A percentile compares a stretch with the other conserved stretches of the same genome.
These are phyloP conservation scores for Umbelopsis sp. DNA, from an alignment of 192 early-diverging fungal species.

Conservation along the genomic window DNA sequence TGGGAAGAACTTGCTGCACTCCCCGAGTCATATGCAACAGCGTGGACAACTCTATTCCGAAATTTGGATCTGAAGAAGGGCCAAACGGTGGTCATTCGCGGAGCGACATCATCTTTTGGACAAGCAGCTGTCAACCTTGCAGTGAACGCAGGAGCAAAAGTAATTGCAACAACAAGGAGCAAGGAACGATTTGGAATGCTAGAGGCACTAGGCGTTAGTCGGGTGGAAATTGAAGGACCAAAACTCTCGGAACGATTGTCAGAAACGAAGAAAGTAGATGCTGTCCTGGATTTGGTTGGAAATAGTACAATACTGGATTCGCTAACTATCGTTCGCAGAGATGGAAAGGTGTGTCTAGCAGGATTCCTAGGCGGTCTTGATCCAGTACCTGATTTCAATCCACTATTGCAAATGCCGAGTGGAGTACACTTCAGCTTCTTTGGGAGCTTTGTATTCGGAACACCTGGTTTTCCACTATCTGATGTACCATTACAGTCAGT, in stretches of 20 bases:
- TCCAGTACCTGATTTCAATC: not conserved
- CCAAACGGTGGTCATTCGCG: not conserved
- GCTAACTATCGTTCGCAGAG: not conserved
- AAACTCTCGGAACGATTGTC: not conserved
- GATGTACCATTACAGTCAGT: slow-evolving; percentile 4
- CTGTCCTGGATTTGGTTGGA: slow-evolving; percentile 13
- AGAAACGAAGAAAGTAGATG: not conserved
- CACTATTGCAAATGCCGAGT: not conserved
- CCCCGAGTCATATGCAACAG: slow-evolving; percentile 10
- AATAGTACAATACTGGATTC: slow-evolving; percentile 8
- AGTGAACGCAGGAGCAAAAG: slow-evolving; percentile 6
- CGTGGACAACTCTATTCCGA: slow-evolving; percentile 3
- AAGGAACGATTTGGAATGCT: slow-evolving; percentile 7
- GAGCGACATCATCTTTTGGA: slow-evolving; percentile 15
- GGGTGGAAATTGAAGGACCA: slow-evolving; percentile 6
- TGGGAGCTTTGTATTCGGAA: slow-evolving; percentile 2
- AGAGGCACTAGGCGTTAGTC: not conserved
- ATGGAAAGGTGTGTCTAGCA: not conserved
- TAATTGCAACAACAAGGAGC: slow-evolving; percentile 7
- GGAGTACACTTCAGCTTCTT: not conserved
- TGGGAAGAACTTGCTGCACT: slow-evolving; percentile 6
- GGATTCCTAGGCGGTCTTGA: not conserved
- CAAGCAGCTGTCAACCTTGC: slow-evolving; percentile 11
- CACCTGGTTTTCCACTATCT: not conserved
- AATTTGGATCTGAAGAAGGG: slow-evolving; percentile 15